Evolutionary conservation across 2,329 filamentous ascomycete species (phyloP), one percentile per base, ranked within the genome.

Genomic region (Chrysosporium queenslandicum): DNA sequence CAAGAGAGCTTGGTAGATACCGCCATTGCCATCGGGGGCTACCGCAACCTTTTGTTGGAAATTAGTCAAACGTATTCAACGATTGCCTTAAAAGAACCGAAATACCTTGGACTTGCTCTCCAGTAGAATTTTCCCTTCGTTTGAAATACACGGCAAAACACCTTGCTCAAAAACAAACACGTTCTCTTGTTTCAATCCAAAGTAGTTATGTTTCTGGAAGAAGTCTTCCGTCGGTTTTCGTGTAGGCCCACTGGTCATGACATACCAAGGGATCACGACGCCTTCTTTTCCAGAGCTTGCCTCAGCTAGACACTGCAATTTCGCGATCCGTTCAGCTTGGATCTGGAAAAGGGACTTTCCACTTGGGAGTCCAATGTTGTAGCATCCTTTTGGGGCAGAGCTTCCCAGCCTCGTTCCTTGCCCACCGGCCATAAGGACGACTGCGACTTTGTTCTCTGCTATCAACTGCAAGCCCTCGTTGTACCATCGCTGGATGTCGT

Each of bases 221-320:
- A 92, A 98, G 56, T 85, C 77, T 75, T 95, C 86, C n/a, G 92
- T 98, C 37, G 90, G 87, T 56, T 81, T 82, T 60, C 90, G 81
- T 6, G 92, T 98, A 42, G 92, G 92, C 3, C 92, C 92, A 64
- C 88, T 95, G 63, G 92, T 98, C 92, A 98, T 98, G 70, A 98
- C 88, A 73, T 98, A 98, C 92, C 92, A 98, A 11, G 92, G 92
- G 39, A 97, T 83, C 29, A 85, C 76, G 40, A 81, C 81, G 51
- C 74, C 75, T 57, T 70, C 69, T 59, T 77, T 77, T 53, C 78
- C 78, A 50, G 80, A 75, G 66, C 83, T 81, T 68, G 85, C 82
- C 61, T 82, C 77, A 40, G 91, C 90, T 58, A 97, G 75, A 63
- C 82, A 73, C 73, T 97, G 86, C 7, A 94, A 73, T 74, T 89